These are phyloP conservation scores for Cyclotella baltica DNA, from an alignment of 108 stramenopile species.

Conservation along the genomic window DNA sequence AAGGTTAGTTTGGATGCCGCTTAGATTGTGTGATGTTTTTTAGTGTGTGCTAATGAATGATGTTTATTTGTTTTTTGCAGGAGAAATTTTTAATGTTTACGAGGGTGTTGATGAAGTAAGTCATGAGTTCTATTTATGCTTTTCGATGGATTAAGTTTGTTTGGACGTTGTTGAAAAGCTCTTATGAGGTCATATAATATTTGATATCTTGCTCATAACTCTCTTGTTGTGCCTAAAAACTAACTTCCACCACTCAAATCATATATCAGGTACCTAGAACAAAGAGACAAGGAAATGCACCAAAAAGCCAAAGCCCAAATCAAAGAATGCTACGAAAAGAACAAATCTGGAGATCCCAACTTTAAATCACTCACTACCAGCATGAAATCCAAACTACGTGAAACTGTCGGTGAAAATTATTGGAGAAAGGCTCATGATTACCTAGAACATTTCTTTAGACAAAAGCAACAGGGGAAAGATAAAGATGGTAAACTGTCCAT, in stretches of 20 bases:
- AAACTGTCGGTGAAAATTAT: slow-evolving; percentile 71
- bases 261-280: slow-evolving; percentile 65
- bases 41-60: too few relatives aligned
- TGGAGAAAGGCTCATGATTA: slow-evolving; percentile 79
- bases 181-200: neutral
- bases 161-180: too few relatives aligned
- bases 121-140: neutral
- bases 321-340: slow-evolving; percentile 83
- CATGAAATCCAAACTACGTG: slow-evolving; percentile 65
- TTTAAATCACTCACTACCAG: slow-evolving; percentile 68
- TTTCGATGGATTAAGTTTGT: neutral
- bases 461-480: slow-evolving; percentile 49
- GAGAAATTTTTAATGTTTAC: slow-evolving; percentile 89
- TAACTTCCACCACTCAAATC: neutral
- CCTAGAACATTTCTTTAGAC: slow-evolving; percentile 63
- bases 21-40: too few relatives aligned
- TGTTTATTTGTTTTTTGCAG: too few relatives aligned
- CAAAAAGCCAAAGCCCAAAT: slow-evolving; percentile 73
- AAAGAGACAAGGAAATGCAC: slow-evolving; percentile 74
- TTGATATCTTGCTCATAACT: neutral
- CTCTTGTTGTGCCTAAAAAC: neutral
- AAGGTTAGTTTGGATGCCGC: too few relatives aligned
- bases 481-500: slow-evolving; percentile 6
- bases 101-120: slow-evolving; percentile 79
- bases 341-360: slow-evolving; percentile 70